Conservation (phyloP, 768 basidiomycete species). For the Tricholoma terreum region DNA sequence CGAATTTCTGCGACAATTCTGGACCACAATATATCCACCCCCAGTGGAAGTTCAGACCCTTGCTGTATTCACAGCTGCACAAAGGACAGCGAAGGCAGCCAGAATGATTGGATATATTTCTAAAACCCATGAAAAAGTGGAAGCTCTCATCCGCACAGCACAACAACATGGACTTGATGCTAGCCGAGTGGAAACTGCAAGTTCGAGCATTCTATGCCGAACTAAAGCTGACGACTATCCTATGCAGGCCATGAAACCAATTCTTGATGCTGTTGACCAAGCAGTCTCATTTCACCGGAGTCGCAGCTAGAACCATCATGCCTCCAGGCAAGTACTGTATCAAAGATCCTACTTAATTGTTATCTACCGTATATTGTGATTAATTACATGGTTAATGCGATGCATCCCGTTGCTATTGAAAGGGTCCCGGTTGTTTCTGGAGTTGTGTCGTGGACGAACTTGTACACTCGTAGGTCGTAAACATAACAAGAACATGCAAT, state of each 20-base stretch:
- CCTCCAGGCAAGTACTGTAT: not conserved
- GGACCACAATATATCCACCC: conserved; percentile 83
- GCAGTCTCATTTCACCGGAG: conserved; percentile 61
- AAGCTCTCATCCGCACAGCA: conserved; percentile 66
- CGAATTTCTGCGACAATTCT: conserved; percentile 96
- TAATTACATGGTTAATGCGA: conserved; percentile 23
- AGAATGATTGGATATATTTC: conserved; percentile 87
- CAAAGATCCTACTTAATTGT: not conserved
- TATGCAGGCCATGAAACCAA: conserved; percentile 70
- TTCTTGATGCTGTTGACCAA: conserved; percentile 68
- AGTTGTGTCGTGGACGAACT: conserved; percentile 46
- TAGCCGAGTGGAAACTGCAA: conserved; percentile 59
- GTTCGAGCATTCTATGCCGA: conserved; percentile 20
- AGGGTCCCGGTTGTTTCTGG: conserved; percentile 52
- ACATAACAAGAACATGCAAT: conserved; percentile 80
- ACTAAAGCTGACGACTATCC: not conserved
- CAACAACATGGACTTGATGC: conserved; percentile 61
- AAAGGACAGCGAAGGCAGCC: conserved; percentile 72
- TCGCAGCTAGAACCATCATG: conserved; percentile 9
- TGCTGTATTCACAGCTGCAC: conserved; percentile 52
- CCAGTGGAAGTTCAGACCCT: conserved; percentile 52
- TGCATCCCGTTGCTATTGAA: conserved; percentile 23
- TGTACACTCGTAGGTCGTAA: conserved; percentile 73
- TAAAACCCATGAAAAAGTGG: conserved; percentile 80
- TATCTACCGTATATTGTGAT: conserved; percentile 17